Conservation (phyloP, 2,329 filamentous ascomycete species). For the Lachnellula hyalina region DNA sequence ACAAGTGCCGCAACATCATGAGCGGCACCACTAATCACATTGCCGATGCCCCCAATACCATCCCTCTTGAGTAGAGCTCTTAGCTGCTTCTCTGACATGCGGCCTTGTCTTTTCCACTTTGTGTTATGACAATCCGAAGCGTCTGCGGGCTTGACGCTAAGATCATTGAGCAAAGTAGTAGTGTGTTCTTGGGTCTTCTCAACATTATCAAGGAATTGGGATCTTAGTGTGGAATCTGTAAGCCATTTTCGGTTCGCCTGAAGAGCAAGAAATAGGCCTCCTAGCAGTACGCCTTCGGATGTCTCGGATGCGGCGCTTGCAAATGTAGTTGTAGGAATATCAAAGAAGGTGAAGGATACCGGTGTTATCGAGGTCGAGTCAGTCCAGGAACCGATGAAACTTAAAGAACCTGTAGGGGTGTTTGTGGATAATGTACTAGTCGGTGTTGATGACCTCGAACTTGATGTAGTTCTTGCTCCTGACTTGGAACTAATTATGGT, state of each 20-base stretch:
- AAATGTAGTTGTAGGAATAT: constrained; percentile 2
- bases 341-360: background rate
- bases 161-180: constrained; percentile 1
- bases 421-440: background rate
- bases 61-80: constrained; percentile 8
- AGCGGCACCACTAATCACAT: constrained; percentile 1
- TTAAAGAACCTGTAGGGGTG: background rate
- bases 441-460: background rate
- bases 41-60: background rate
- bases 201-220: constrained; percentile 3
- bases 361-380: background rate
- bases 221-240: constrained; percentile 5
- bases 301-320: constrained; percentile 1
- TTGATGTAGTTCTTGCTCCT: too few species aligned
- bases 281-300: constrained; percentile 1
- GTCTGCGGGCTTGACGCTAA: background rate
- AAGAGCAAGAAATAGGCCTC: constrained; percentile 4
- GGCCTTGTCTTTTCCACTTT: constrained; percentile 4
- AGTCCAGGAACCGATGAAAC: background rate
- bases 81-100: constrained; percentile 7
- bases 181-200: constrained; percentile 4
- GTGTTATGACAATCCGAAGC: constrained; percentile 3
- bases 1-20: constrained; percentile 7
- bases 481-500: too few species aligned
- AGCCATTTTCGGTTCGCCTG: constrained; percentile 6